Conservation (phyloP, 148 eudicot species). For the Heliamphora exappendiculata region DNA sequence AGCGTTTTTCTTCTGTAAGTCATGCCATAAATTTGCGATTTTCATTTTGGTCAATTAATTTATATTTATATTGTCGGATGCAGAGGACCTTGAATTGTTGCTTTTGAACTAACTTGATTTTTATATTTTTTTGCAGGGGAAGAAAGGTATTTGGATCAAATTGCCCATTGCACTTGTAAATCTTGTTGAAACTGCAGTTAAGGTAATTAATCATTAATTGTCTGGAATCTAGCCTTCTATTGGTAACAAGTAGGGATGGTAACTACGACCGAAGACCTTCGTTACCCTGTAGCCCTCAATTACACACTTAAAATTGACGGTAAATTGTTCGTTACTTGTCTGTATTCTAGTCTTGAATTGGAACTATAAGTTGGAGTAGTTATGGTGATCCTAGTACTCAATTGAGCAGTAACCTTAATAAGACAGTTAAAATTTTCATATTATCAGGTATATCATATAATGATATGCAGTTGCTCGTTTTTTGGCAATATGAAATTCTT, state of each 20-base stretch:
- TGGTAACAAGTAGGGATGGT: not conserved
- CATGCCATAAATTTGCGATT: not conserved
- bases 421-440: not conserved
- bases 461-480: too few relatives aligned
- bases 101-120: not conserved
- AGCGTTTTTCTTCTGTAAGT: not conserved
- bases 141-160: slow-evolving; percentile 77
- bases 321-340: not conserved
- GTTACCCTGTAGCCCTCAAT: not conserved
- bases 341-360: not conserved
- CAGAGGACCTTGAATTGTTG: not conserved
- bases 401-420: not conserved
- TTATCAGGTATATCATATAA: too few relatives aligned
- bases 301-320: not conserved
- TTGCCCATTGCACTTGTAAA: slow-evolving; percentile 57
- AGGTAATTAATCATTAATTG: slow-evolving; percentile 31
- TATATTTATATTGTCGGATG: not conserved
- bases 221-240: not conserved
- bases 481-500: not conserved
- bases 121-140: slow-evolving; percentile 43
- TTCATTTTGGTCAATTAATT: slow-evolving; percentile 1
- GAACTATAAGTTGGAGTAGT: not conserved
- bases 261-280: not conserved
- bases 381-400: not conserved
- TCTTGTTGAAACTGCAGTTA: slow-evolving; percentile 59